Evolutionary conservation across 202 grass and related monocot genomes (phyloP).

Genomic region (Hordeum pubiflorum): DNA sequence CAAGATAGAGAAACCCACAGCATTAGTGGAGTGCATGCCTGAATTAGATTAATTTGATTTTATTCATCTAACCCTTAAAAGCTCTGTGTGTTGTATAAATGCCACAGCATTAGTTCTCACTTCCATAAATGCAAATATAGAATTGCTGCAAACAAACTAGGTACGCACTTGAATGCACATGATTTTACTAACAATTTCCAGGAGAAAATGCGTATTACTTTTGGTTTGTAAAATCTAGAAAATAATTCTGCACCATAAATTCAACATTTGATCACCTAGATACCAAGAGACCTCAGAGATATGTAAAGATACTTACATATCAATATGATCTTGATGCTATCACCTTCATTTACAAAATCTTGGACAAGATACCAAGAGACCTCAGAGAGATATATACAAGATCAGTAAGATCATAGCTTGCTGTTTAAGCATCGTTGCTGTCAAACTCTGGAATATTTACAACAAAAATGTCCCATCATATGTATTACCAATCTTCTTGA

Average conservation of each 20-base stretch:
- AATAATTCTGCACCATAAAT: not conserved
- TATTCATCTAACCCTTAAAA: not conserved
- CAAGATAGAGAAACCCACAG: not conserved
- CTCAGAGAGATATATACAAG: constrained; percentile 73
- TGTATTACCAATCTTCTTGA: constrained; percentile 28
- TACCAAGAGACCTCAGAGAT: not conserved
- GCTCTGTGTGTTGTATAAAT: not conserved
- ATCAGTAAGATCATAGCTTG: constrained; percentile 61
- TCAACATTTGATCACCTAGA: not conserved
- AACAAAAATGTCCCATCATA: constrained; percentile 43
- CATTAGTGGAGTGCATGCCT: not conserved
- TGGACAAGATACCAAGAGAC: constrained; percentile 85
- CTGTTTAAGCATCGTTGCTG: constrained; percentile 18
- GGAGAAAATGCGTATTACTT: not conserved
- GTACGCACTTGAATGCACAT: not conserved
- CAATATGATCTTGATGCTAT: constrained; percentile 58
- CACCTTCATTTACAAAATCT: constrained; percentile 72
- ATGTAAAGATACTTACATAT: constrained; percentile 31
- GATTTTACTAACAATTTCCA: not conserved
- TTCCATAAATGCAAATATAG: not conserved
- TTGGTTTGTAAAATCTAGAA: not conserved
- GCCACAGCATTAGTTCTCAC: not conserved
- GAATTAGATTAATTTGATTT: not conserved
- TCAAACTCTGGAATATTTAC: constrained; percentile 13
- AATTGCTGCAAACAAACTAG: not conserved